Percentiles rank a stretch among this genome's conserved stretches.
Evolutionary conservation across 106 monocot genomes (phyloP).

Genomic region (Dendrobium huoshanense): DNA sequence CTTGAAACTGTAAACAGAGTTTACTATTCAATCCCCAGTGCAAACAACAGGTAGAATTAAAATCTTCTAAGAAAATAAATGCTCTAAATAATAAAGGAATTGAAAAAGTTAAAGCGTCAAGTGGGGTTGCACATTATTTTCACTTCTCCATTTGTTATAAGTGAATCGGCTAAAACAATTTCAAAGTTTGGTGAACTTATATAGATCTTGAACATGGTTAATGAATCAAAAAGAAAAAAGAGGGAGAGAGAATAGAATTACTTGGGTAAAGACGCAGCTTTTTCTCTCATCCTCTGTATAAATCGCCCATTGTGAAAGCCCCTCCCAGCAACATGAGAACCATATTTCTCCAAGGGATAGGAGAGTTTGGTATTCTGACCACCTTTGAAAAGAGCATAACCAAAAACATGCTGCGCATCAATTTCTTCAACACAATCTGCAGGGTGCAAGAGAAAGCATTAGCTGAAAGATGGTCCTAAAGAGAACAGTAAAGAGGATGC

Average conservation of each 20-base stretch:
- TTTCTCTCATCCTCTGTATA: slow-evolving; percentile 80
- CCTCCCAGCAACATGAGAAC: slow-evolving; percentile 69
- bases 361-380: slow-evolving; percentile 64
- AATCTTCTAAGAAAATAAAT: neutral
- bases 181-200: neutral
- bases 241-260: slow-evolving; percentile 18
- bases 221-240: neutral
- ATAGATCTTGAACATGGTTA: neutral
- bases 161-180: neutral
- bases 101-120: neutral
- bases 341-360: slow-evolving; percentile 76
- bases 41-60: neutral
- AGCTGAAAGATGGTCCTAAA: neutral
- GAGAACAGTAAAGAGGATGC: neutral
- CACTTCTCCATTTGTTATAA: neutral
- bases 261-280: slow-evolving; percentile 73
- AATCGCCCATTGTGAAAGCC: slow-evolving; percentile 94
- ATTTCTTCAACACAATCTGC: slow-evolving; percentile 92
- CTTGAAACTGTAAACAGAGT: too few relatives aligned
- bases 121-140: neutral
- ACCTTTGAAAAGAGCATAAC: slow-evolving; percentile 91
- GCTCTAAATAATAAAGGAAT: neutral
- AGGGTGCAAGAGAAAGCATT: slow-evolving; percentile 9
- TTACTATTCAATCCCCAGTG: neutral
- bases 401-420: slow-evolving; percentile 83